These are phyloP conservation scores for Iris macrosiphon DNA, from an alignment of 106 monocot species.

Conservation along the genomic window DNA sequence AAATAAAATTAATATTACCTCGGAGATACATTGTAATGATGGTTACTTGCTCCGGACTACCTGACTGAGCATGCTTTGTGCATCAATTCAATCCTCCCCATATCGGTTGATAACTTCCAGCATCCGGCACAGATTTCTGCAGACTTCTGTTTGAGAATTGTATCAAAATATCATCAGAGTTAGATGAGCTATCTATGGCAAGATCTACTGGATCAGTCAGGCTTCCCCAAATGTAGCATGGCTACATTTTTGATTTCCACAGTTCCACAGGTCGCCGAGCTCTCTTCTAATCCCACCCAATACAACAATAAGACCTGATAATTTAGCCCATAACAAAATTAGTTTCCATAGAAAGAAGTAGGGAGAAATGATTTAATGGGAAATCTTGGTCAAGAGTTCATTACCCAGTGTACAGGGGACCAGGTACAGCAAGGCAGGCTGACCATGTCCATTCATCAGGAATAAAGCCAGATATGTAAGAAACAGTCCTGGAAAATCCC, in stretches of 20 bases:
- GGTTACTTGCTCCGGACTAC: no score
- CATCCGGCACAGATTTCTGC: no score
- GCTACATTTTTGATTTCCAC: neutral
- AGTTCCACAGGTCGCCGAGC: constrained; percentile 41
- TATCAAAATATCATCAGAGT: no score
- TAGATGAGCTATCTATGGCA: no score
- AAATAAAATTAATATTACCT: no score
- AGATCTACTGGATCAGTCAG: no score
- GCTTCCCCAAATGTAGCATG: constrained; percentile 8
- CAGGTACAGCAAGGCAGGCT: constrained; percentile 66
- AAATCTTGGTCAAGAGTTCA: neutral
- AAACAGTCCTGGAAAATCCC: constrained; percentile 45
- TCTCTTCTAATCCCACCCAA: constrained; percentile 52
- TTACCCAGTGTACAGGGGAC: constrained; percentile 77
- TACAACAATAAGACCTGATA: constrained; percentile 42
- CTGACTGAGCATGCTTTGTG: no score
- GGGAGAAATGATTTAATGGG: no score
- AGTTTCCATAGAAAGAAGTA: neutral
- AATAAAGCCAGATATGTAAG: constrained; percentile 57
- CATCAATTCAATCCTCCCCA: no score
- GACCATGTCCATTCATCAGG: constrained; percentile 60
- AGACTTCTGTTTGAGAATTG: no score
- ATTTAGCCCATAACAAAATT: neutral
- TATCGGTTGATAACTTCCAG: no score
- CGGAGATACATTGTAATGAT: no score